Evolutionary conservation across 148 eudicot genomes (phyloP), one percentile per base, ranked within the genome.

Genomic region (Cornus kousa): DNA sequence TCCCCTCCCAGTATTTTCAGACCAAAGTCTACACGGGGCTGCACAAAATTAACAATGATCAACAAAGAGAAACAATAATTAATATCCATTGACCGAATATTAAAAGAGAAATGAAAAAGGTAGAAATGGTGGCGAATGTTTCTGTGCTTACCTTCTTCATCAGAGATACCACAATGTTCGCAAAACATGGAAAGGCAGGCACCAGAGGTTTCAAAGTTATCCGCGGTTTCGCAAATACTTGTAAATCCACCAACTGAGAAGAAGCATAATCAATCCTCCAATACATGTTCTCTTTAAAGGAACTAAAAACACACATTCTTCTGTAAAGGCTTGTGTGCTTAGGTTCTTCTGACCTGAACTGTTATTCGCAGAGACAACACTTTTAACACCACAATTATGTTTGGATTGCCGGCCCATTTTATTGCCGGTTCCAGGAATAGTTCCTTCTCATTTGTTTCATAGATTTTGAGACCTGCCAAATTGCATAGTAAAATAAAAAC

Each of bases 21-120:
- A 77, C 98, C 98, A 77, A 95, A 93, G 86, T 95, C 98, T 60
- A 95, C 85, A 75, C 86, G 79, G 9, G 98, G 98, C 98, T 95
- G 92, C 85, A 83, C 7, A 71, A 13, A 82, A 60, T 31, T 2
- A 68, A 65, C 57, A 40, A 37, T 5, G 9, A 53, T 77, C 33
- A 19, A 10, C n/a, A 55, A 50, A 28, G 28, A 28, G 28, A 28
- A 28, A 28, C 28, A 28, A 28, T 28, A 28, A 28, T 28, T 22
- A 16, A 64, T 55, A 7, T 70, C 19, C 32, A 33, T 55, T 60
- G 7, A 65, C 22, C 13, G 3, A 5, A 74, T 17, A 28, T 53
- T 33, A 55, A 8, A 71, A 74, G 10, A 53, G 7, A 28, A 23
- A 43, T 7, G 60, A 32, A 35, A 31, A 24, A 50, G 20, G 7